A percentile compares a stretch with the other conserved stretches of the same genome.
phyloP scores from a whole-genome alignment of 805 yeast genomes.

The Sporopachydermia lactativora region DNA sequence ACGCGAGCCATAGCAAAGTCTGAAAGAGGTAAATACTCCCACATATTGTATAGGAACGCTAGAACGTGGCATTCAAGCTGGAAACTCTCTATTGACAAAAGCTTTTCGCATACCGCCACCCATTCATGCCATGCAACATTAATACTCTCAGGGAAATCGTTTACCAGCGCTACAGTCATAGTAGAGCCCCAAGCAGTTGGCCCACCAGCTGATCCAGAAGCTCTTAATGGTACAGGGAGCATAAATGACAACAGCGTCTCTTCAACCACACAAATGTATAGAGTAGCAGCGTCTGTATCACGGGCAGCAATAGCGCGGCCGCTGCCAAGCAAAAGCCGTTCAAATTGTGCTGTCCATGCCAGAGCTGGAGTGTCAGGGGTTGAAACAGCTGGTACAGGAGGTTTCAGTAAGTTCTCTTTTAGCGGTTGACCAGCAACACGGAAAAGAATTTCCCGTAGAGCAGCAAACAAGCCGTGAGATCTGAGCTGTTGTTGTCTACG shows the following conservation, averaged over 20 bases:
- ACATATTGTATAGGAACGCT: conserved; percentile 54
- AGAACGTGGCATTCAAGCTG: conserved; percentile 49
- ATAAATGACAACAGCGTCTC: conserved; percentile 22
- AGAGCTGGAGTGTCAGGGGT: background rate
- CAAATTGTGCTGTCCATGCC: conserved; percentile 21
- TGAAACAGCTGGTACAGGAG: background rate
- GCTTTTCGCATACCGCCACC: conserved; percentile 41
- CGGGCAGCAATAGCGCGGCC: conserved; percentile 19
- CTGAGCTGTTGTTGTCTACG: conserved; percentile 12
- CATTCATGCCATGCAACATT: conserved; percentile 67
- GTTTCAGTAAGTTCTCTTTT: background rate
- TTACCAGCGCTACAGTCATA: background rate
- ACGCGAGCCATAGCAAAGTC: conserved; percentile 1
- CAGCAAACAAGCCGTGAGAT: conserved; percentile 18
- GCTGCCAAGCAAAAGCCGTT: conserved; percentile 21
- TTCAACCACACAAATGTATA: conserved; percentile 25
- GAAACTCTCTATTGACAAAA: conserved; percentile 50
- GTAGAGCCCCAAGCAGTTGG: background rate
- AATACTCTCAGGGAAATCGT: background rate
- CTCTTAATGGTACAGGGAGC: conserved; percentile 13
- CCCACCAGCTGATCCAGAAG: background rate
- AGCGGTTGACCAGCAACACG: conserved; percentile 17
- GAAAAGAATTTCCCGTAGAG: conserved; percentile 24
- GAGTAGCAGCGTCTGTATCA: conserved; percentile 22
- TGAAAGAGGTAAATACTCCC: conserved; percentile 44